Evolutionary conservation across 2,329 filamentous ascomycete genomes (phyloP), one percentile per base, ranked within the genome.

Genomic region (Ophiostoma himal-ulmi): DNA sequence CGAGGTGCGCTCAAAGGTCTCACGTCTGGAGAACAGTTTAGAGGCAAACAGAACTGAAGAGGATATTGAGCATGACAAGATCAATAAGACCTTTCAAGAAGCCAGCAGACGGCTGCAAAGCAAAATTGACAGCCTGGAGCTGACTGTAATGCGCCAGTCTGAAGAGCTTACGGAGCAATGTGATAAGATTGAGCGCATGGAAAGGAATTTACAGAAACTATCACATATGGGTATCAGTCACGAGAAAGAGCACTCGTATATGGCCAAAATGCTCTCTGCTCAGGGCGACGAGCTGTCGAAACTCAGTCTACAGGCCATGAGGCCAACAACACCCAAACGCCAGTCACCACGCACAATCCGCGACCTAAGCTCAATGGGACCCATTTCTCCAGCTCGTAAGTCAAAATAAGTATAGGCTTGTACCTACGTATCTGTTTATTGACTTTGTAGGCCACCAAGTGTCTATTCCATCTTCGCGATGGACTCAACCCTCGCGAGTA

Each of bases 71-170:
- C 67, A 54, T 10, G 64, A 69, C 39, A 71, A 70, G 8, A 4
- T 64, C 5, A 44, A 14, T 48, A 65, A 39, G 13, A 41, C 65
- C 14, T 30, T 44, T 11, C 69, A 71, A 22, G 71, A 73, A 4
- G 54, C 66, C 17, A 67, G 67, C 44, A 64, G 52, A 22, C 41
- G 20, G 11, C 60, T 71, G 3, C 71, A 73, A 17, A 48, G 52
- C 37, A 71, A 72, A 26, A 44, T 72, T 26, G 70, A 72, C 10
- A 65, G 52, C 7, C 67, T 74, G 5, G 73, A 74, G 37, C 20
- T 48, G 22, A 69, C 57, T 0, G 39, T 70, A 11, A 36, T 65
- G 64, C 70, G 69, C 4, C 70, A 72, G 17, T 70, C 69, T 1
- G 64, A 68, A 6, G 70, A 72, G 2, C 44, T 72, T 26, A 37